Evolutionary conservation across 805 yeast species (phyloP), one percentile per base, ranked within the genome.

Genomic region (Wickerhamiella siamensis): DNA sequence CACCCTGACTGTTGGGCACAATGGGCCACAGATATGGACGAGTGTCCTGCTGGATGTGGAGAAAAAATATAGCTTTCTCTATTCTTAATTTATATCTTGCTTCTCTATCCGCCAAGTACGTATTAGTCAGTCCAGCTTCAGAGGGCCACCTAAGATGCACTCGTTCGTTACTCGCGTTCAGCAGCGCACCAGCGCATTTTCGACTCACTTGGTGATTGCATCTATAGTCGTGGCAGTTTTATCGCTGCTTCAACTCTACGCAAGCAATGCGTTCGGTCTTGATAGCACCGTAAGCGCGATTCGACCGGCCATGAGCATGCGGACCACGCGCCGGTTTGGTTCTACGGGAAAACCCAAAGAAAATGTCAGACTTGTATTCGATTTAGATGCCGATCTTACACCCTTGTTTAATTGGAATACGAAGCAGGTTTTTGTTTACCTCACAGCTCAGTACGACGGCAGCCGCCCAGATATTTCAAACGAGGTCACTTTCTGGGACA

Each of bases 381-480:
- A 83, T 57, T 63, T 91, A 37, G 74, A 74, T 15, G 58, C 62
- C 5, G 95, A 88, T 60, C 66, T 88, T 47, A 57, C 82, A 1
- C 77, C 83, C 2, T 67, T 91, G 40, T 87, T 87, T 71, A 86
- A 81, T 60, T 88, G 96, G 95, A 91, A 88, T 62, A 91, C 98
- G 10, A 88, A 88, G 57, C 97, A 88, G 61, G 76, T 88, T n/a
- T 88, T 91, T 54, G 82, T 79, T 4, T 91, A 88, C 54, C 66
- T 91, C 47, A 82, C 93, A 2, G 94, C 93, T 1, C 88, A 83
- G 55, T 87, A 87, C 53, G 94, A 67, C 33, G 69, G 66, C 1
- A 55, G 54, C 39, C 51, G 61, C 44, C 45, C 47, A 41, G 54
- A 52, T 36, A 54, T 52, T 38, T 38, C 59, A 2, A 80, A 78